Evolutionary conservation across 768 basidiomycete genomes (phyloP), one percentile per base, ranked within the genome.

Genomic region (Steccherinum ochraceum): DNA sequence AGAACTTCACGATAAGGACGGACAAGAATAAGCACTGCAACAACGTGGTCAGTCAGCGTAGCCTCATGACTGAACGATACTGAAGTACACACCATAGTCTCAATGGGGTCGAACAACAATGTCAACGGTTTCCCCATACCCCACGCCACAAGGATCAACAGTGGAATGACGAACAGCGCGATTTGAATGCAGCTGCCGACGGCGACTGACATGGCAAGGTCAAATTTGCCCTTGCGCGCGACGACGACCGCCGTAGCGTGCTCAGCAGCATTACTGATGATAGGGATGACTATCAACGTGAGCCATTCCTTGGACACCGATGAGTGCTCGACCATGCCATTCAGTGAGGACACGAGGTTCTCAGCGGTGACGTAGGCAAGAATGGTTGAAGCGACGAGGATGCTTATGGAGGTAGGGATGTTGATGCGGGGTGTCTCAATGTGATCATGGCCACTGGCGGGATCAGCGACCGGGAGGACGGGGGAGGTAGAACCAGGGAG

Each of bases 281-380:
- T 55, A 2, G 54, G 72, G 30, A 75, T 71, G 55, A 75, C 62
- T 52, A 76, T 73, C 12, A 74, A 64, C 1, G 72, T 73, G 52
- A 75, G 67, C 68, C 71, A 73, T 49, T 75, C 71, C 54, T 73
- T 72, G 24, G 71, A 72, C 16, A 76, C 60, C 43, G 51, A 62
- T 7, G 69, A 69, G 48, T 72, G 65, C 5, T 65, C 65, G 43
- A 72, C 59, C 23, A 75, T 58, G 7, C 72, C 73, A 42, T 72
- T 63, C n/a, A 74, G 58, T 3, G 72, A 73, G 19, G 59, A 59
- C 39, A 76, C 70, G 24, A 75, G 64, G 52, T 67, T 61, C 44
- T 75, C 73, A 2, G 73, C 70, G 2, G 72, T 72, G 45, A 74
- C 52, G 54, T 72, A 74, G 18, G 72, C 70, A 2, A 74, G 59